phyloP scores from a whole-genome alignment of 495 filamentous ascomycete genomes.

The Penicillium cataractarum region DNA sequence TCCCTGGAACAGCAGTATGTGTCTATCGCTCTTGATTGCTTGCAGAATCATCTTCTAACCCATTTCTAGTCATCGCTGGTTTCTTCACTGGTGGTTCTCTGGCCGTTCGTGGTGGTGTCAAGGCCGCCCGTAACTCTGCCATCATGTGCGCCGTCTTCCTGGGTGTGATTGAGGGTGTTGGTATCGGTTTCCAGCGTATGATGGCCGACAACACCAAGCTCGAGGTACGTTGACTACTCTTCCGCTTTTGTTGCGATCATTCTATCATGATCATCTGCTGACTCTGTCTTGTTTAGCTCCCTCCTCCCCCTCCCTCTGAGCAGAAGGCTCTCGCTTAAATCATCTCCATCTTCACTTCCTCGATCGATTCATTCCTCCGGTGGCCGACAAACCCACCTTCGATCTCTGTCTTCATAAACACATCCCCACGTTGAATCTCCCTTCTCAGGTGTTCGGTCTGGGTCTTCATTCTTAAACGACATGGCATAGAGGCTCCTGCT shows the following conservation, averaged over 20 bases:
- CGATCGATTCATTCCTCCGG: conserved; percentile 20
- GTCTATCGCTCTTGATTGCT: background rate
- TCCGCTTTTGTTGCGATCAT: background rate
- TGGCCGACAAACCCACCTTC: conserved; percentile 21
- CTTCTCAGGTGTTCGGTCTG: conserved; percentile 52
- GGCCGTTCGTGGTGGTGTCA: conserved; percentile 85
- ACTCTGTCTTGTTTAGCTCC: conserved; percentile 34
- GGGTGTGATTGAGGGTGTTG: conserved; percentile 95
- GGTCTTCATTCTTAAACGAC: conserved; percentile 44
- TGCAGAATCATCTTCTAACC: background rate
- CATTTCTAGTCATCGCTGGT: conserved; percentile 68
- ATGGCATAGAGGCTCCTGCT: conserved; percentile 47
- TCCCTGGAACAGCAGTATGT: conserved; percentile 89
- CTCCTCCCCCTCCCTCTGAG: conserved; percentile 46
- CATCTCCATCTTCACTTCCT: conserved; percentile 1
- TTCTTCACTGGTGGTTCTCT: conserved; percentile 96
- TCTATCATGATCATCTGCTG: background rate
- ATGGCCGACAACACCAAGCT: conserved; percentile 89
- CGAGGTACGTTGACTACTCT: conserved; percentile 56
- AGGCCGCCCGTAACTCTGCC: conserved; percentile 87
- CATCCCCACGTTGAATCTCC: conserved; percentile 43
- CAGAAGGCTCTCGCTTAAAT: conserved; percentile 50
- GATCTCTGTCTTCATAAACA: conserved; percentile 37
- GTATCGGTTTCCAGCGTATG: conserved; percentile 96
- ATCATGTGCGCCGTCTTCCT: conserved; percentile 94